phyloP scores from a whole-genome alignment of 805 yeast species.

The Starmera amethionina region DNA sequence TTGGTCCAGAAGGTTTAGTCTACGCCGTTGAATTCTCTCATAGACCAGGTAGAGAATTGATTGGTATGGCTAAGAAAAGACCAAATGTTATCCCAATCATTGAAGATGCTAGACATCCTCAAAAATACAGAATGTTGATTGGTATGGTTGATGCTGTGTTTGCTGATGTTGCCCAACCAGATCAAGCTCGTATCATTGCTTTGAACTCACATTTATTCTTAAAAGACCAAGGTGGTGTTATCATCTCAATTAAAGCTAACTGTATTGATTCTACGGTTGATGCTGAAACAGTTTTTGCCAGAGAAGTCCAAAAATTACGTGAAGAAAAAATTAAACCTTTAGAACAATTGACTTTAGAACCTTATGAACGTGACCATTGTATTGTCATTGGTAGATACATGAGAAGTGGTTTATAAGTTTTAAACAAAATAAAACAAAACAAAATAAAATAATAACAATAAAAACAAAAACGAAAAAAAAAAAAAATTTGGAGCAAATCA shows the following conservation, averaged over 20 bases:
- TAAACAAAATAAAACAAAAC: background rate
- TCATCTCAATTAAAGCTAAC: conserved; percentile 98
- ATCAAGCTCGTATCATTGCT: conserved; percentile 99
- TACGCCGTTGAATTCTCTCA: conserved; percentile 99
- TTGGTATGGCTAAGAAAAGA: conserved; percentile 99
- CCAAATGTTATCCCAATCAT: conserved; percentile 98
- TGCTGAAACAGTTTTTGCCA: conserved; percentile 98
- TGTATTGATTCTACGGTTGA: conserved; percentile 99
- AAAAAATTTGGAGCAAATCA: background rate
- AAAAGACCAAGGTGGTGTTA: conserved; percentile 97
- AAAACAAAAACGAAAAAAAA: background rate
- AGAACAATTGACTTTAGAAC: conserved; percentile 98
- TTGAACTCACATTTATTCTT: conserved; percentile 96
- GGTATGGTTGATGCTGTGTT: conserved; percentile 99
- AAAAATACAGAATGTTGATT: conserved; percentile 96
- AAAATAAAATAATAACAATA: background rate
- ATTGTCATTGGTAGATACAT: conserved; percentile 94
- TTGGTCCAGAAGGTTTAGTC: conserved; percentile 98
- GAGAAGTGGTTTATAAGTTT: conserved; percentile 61
- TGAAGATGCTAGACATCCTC: conserved; percentile 99
- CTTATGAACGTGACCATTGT: conserved; percentile 99
- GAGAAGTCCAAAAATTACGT: conserved; percentile 98
- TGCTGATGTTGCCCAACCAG: conserved; percentile 99
- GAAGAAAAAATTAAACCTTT: conserved; percentile 98
- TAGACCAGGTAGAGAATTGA: conserved; percentile 99